Evolutionary conservation across 1,284 basidiomycete genomes (phyloP), one percentile per base, ranked within the genome.

Genomic region (Inonotus obliquus): DNA sequence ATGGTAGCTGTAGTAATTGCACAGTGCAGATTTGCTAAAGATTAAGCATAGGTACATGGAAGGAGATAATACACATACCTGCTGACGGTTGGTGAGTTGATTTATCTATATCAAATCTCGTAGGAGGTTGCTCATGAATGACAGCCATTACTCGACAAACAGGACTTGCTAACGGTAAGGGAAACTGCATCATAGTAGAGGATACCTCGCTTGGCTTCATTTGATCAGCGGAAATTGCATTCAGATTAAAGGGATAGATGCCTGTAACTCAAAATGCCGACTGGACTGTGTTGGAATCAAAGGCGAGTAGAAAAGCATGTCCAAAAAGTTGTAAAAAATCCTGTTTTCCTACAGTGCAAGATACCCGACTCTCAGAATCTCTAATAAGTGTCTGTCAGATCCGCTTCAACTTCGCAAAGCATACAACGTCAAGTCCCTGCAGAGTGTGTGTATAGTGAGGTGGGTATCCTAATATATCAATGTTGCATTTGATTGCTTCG

Each of bases 341-440:
- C 5, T 41, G 65, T 60, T 75, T 75, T 1, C 25, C 49, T 11
- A 74, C 65, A 23, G 55, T 52, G 2, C 55, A 52, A 9, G 60
- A 32, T 44, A 66, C 41, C 29, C 10, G 19, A 19, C 61, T 44
- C 54, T 71, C 64, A 35, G 68, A 70, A 27, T 60, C 21, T 9
- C 63, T n/a, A 19, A 71, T 60, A 25, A 62, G 55, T 11, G 57
- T 51, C 14, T 67, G 66, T 59, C 61, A 63, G 45, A 55, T 53
- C 2, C 37, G 45, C 61, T 71, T 71, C 68, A 71, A 66, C 39
- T 51, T 62, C 32, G 66, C 70, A 65, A 77, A 78, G 63, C 73
- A 75, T 0, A 74, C 72, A 21, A 77, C 71, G 65, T 77, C 73
- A 29, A 77, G 71, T 13, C 74, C 75, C 65, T 77, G 75, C 1